Conservation (phyloP, 768 basidiomycete genomes). For the Hemileccinum impolitum region DNA sequence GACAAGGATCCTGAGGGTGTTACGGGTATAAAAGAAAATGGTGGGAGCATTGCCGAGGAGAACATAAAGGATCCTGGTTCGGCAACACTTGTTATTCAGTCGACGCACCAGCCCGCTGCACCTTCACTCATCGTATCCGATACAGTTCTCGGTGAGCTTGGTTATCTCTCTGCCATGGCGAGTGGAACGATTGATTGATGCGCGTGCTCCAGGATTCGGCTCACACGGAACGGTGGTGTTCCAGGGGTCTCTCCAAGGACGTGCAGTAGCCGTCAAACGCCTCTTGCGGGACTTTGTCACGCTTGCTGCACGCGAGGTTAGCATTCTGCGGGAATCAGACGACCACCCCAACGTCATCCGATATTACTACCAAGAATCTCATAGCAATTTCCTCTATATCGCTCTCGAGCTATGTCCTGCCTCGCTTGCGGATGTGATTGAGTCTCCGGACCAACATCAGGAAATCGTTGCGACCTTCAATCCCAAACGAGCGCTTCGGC, state of each 20-base stretch:
- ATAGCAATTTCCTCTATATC: conserved; percentile 93
- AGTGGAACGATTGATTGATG: conserved; percentile 4
- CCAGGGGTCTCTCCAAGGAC: conserved; percentile 91
- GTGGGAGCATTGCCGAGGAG: conserved; percentile 20
- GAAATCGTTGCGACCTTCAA: conserved; percentile 79
- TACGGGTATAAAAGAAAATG: conserved; percentile 36
- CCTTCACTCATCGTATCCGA: conserved; percentile 72
- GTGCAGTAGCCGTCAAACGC: conserved; percentile 97
- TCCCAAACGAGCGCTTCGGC: conserved; percentile 81
- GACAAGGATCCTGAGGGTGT: conserved; percentile 25
- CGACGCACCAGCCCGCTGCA: conserved; percentile 17
- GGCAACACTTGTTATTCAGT: conserved; percentile 23
- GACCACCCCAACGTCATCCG: conserved; percentile 98
- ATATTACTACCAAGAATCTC: conserved; percentile 95
- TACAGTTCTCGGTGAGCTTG: conserved; percentile 62
- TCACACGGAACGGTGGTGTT: conserved; percentile 97
- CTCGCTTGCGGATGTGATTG: conserved; percentile 83
- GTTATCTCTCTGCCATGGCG: neutral
- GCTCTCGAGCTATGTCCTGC: conserved; percentile 94
- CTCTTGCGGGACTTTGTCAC: conserved; percentile 94
- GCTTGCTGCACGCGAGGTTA: conserved; percentile 89
- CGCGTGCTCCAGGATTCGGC: conserved; percentile 67
- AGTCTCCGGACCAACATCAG: conserved; percentile 72
- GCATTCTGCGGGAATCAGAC: conserved; percentile 92
- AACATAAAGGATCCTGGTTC: conserved; percentile 4